These are phyloP conservation scores for Nannizzia gypsea DNA, from an alignment of 2,329 filamentous ascomycete genomes.

Conservation along the genomic window DNA sequence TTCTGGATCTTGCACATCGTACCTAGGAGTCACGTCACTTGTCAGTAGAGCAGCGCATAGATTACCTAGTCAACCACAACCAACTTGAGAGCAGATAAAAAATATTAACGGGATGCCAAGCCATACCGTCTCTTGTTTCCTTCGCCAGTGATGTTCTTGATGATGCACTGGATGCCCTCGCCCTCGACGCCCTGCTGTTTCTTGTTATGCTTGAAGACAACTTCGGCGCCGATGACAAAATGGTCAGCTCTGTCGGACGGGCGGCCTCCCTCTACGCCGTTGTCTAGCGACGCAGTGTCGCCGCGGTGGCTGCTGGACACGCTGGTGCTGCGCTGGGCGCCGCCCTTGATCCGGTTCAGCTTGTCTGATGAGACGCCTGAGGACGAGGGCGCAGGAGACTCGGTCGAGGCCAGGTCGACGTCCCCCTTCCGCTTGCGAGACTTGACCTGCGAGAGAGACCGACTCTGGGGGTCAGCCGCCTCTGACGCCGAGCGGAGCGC, in stretches of 20 bases:
- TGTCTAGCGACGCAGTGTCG: slow-evolving; percentile 32
- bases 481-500: slow-evolving; percentile 39
- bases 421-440: slow-evolving; percentile 38
- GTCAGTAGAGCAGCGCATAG: no score
- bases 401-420: slow-evolving; percentile 32
- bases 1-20: slow-evolving; percentile 69
- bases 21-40: slow-evolving; percentile 34
- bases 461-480: slow-evolving; percentile 32
- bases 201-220: slow-evolving; percentile 41
- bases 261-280: slow-evolving; percentile 33
- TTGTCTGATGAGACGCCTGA: slow-evolving; percentile 30
- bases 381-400: slow-evolving; percentile 36
- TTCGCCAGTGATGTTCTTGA: slow-evolving; percentile 62
- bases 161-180: slow-evolving; percentile 60
- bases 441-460: slow-evolving; percentile 30
- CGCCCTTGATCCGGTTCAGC: slow-evolving; percentile 33
- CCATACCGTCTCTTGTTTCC: slow-evolving; percentile 53
- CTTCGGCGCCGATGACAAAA: slow-evolving; percentile 37
- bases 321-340: slow-evolving; percentile 30
- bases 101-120: not conserved
- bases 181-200: slow-evolving; percentile 41
- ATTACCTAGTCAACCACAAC: no score
- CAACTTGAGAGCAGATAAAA: no score
- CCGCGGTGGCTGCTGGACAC: slow-evolving; percentile 32
- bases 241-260: slow-evolving; percentile 34